Evolutionary conservation across 1,139 yeast genomes (phyloP).

Genomic region (Geotrichum klebahnii): DNA sequence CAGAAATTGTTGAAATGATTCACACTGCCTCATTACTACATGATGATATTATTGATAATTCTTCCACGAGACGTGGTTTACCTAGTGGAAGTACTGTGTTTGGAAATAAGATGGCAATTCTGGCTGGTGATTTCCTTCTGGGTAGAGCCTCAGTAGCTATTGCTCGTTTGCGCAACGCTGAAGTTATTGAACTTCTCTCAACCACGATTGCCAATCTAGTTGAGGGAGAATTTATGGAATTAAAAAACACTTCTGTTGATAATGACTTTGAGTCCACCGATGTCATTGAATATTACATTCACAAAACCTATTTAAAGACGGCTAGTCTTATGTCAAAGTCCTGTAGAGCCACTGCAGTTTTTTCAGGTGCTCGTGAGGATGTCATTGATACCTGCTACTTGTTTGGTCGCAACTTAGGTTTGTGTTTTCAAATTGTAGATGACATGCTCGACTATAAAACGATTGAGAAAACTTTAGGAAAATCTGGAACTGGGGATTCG

Average conservation of each 20-base stretch:
- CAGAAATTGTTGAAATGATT: slow-evolving; percentile 98
- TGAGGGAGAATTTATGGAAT: slow-evolving; percentile 98
- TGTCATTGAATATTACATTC: slow-evolving; percentile 89
- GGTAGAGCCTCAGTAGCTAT: slow-evolving; percentile 96
- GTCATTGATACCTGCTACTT: slow-evolving; percentile 81
- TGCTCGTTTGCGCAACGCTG: slow-evolving; percentile 88
- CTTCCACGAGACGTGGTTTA: slow-evolving; percentile 84
- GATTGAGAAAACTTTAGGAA: slow-evolving; percentile 73
- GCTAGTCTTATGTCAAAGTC: slow-evolving; percentile 93
- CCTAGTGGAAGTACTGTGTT: slow-evolving; percentile 92
- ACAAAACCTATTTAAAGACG: slow-evolving; percentile 91
- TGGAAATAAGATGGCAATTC: slow-evolving; percentile 93
- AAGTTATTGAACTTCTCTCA: slow-evolving; percentile 89
- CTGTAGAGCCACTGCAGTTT: slow-evolving; percentile 86
- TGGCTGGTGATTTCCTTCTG: slow-evolving; percentile 91
- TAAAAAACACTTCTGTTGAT: slow-evolving; percentile 81
- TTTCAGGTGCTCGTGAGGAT: slow-evolving; percentile 74
- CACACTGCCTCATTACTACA: slow-evolving; percentile 94
- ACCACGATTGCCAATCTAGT: slow-evolving; percentile 95
- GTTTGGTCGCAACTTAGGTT: slow-evolving; percentile 88
- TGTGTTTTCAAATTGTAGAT: slow-evolving; percentile 93
- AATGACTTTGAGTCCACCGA: slow-evolving; percentile 64
- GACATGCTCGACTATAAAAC: slow-evolving; percentile 93
- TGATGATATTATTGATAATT: slow-evolving; percentile 93
- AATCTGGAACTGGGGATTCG: too few relatives aligned